Percentiles rank a stretch among this genome's conserved stretches.
Evolutionary conservation across 2,329 filamentous ascomycete species (phyloP).

Genomic region (Calonectria hawksworthii): DNA sequence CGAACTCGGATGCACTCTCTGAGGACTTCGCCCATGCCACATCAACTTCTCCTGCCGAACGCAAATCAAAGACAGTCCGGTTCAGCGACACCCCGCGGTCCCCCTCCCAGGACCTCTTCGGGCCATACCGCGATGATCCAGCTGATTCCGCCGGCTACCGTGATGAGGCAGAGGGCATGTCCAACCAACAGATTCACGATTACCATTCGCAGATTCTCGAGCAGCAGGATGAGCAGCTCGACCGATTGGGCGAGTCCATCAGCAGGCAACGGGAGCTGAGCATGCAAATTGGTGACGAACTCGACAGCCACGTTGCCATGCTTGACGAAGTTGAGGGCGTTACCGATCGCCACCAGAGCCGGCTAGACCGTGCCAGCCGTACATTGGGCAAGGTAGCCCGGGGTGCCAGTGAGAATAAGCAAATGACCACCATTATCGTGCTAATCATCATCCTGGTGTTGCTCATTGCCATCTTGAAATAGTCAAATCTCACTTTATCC

Average conservation of each 20-base stretch:
- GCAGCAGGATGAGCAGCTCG: conserved; percentile 96
- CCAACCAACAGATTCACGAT: conserved; percentile 87
- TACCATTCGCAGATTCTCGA: conserved; percentile 85
- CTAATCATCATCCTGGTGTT: conserved; percentile 87
- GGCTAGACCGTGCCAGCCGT: conserved; percentile 81
- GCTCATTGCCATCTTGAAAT: conserved; percentile 87
- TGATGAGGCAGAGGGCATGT: conserved; percentile 71
- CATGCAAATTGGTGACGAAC: conserved; percentile 96
- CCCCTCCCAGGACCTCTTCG: conserved; percentile 60
- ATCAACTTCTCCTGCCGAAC: conserved; percentile 51
- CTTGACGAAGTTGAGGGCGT: conserved; percentile 89
- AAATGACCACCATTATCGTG: conserved; percentile 84
- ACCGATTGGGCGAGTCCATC: conserved; percentile 87
- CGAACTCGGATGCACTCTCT: conserved; percentile 74
- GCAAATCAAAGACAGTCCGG: conserved; percentile 80
- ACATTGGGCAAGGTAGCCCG: conserved; percentile 79
- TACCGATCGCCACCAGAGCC: conserved; percentile 83
- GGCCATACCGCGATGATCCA: conserved; percentile 80
- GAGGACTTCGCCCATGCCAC: conserved; percentile 76
- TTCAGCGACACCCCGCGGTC: conserved; percentile 78
- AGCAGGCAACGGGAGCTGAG: conserved; percentile 90
- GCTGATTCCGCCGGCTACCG: conserved; percentile 68
- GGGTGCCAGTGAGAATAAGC: conserved; percentile 87
- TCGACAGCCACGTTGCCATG: conserved; percentile 90
- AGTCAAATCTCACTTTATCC: conserved; percentile 36